phyloP scores from a whole-genome alignment of 2,329 filamentous ascomycete species.

The Ceratocystis harringtonii region DNA sequence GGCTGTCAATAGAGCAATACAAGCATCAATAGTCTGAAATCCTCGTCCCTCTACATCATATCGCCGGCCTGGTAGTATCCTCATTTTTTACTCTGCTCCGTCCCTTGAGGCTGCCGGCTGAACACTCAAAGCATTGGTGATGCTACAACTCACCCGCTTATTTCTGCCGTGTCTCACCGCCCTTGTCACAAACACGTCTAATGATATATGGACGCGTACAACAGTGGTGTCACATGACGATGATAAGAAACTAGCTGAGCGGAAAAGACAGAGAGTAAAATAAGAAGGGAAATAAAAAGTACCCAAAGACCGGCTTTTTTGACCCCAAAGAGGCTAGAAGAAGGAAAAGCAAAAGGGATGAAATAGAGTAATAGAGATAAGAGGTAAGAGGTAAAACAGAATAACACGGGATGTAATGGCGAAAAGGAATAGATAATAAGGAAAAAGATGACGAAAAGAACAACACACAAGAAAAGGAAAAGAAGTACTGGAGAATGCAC shows the following conservation, averaged over 20 bases:
- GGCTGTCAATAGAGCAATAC: too few relatives aligned
- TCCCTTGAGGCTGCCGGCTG: too few relatives aligned
- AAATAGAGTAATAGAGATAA: neutral
- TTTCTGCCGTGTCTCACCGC: neutral
- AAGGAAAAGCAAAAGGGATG: neutral
- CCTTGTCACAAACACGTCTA: neutral
- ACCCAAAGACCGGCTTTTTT: neutral
- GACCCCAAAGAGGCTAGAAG: neutral
- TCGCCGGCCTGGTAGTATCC: too few relatives aligned
- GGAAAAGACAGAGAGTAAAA: neutral
- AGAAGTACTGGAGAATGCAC: neutral
- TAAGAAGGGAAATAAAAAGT: neutral
- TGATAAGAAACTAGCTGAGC: neutral
- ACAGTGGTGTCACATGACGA: neutral
- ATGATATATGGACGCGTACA: neutral
- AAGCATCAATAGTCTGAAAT: too few relatives aligned
- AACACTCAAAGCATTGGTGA: neutral
- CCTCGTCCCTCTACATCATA: too few relatives aligned
- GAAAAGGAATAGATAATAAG: neutral
- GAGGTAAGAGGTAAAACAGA: neutral
- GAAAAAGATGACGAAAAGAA: neutral
- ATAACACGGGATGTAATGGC: neutral
- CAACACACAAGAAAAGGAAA: constrained; percentile 4
- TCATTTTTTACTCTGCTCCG: too few relatives aligned
- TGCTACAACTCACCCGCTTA: neutral